phyloP scores from a whole-genome alignment of 1,284 basidiomycete genomes.

The Boletus sp. region DNA sequence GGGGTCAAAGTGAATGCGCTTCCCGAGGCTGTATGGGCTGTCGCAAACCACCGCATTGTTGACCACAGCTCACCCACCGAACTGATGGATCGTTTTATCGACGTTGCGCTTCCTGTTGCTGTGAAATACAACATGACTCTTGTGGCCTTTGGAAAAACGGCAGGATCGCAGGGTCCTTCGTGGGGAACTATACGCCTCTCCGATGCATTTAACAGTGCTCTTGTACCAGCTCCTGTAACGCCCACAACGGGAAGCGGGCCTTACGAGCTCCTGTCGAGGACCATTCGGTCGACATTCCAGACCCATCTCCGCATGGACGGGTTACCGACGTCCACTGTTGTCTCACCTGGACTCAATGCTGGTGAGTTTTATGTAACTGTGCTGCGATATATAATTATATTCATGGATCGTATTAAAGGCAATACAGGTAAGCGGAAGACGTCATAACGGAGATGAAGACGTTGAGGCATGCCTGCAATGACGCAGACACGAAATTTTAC shows the following conservation, averaged over 20 bases:
- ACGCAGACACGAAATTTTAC: constrained; percentile 43
- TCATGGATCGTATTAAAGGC: constrained; percentile 20
- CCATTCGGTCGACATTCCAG: constrained; percentile 38
- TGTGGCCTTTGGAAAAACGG: constrained; percentile 38
- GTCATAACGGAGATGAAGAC: constrained; percentile 20
- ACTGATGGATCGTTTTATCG: constrained; percentile 34
- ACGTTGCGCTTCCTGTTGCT: constrained; percentile 35
- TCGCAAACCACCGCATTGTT: constrained; percentile 43
- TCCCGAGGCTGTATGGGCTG: constrained; percentile 37
- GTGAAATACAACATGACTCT: constrained; percentile 39
- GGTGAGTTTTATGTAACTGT: constrained; percentile 18
- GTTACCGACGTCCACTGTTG: constrained; percentile 4
- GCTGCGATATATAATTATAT: not conserved
- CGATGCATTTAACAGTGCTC: constrained; percentile 38
- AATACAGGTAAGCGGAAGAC: constrained; percentile 31
- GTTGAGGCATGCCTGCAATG: constrained; percentile 21
- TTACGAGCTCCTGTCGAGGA: constrained; percentile 47
- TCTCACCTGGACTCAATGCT: constrained; percentile 21
- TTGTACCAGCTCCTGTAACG: constrained; percentile 50
- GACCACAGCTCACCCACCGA: constrained; percentile 35
- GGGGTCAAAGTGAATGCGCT: constrained; percentile 48
- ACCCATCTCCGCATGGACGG: constrained; percentile 28
- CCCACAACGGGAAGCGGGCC: constrained; percentile 39
- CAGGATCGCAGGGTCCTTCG: constrained; percentile 18
- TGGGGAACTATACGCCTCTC: constrained; percentile 26